Evolutionary conservation across 2,329 filamentous ascomycete species (phyloP).

Genomic region (Arachnomyces sp.): DNA sequence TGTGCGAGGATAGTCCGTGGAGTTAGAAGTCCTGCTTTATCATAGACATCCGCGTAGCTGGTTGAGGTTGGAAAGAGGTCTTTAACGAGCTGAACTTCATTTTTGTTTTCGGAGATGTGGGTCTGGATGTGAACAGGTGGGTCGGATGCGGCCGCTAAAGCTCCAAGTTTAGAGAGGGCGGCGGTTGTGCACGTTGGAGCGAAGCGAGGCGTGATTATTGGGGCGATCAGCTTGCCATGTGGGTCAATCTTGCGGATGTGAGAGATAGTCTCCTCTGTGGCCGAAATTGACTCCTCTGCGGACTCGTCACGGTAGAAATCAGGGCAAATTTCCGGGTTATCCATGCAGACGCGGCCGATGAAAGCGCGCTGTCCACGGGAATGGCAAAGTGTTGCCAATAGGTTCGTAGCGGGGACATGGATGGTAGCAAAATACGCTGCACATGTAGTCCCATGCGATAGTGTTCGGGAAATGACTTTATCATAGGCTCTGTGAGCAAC

Average conservation of each 20-base stretch:
- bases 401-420: constrained; percentile 79
- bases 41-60: constrained; percentile 74
- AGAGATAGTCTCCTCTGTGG: constrained; percentile 53
- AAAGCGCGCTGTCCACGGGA: constrained; percentile 76
- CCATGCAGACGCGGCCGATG: constrained; percentile 94
- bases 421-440: constrained; percentile 93
- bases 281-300: constrained; percentile 48
- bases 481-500: constrained; percentile 55
- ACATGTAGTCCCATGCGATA: constrained; percentile 86
- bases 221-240: constrained; percentile 53
- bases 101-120: constrained; percentile 76
- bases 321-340: constrained; percentile 58
- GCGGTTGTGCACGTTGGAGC: constrained; percentile 47
- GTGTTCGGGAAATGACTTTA: constrained; percentile 68
- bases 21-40: constrained; percentile 61
- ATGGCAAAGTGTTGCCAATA: constrained; percentile 79
- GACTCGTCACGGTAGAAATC: constrained; percentile 72
- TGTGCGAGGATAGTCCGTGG: constrained; percentile 75
- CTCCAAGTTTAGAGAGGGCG: constrained; percentile 57
- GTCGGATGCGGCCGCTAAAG: constrained; percentile 53
- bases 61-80: constrained; percentile 57
- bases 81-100: constrained; percentile 65
- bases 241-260: constrained; percentile 65
- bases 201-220: constrained; percentile 69
- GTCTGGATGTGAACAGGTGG: constrained; percentile 66